These are phyloP conservation scores for Globisporangium spinosum DNA, from an alignment of 352 stramenopile genomes.

Conservation along the genomic window DNA sequence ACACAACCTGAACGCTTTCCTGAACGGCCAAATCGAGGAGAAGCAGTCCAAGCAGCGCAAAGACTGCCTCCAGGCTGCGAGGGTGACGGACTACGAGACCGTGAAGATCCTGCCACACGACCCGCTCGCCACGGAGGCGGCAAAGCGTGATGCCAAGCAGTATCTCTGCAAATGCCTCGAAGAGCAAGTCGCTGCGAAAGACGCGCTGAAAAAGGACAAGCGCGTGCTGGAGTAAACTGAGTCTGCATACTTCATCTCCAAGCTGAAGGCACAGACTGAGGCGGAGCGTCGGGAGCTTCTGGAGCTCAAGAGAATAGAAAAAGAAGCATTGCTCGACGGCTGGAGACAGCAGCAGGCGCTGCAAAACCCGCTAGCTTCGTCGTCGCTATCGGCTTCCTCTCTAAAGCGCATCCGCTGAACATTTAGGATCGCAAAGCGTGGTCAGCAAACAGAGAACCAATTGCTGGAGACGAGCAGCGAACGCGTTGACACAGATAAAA, in stretches of 20 bases:
- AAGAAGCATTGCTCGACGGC: conserved; percentile 33
- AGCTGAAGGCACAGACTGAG: conserved; percentile 37
- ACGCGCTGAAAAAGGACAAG: conserved; percentile 32
- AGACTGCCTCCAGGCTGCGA: conserved; percentile 14
- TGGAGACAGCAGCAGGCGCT: conserved; percentile 51
- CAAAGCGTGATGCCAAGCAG: conserved; percentile 33
- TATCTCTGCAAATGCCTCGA: conserved; percentile 41
- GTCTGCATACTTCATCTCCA: conserved; percentile 46
- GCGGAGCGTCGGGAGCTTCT: conserved; percentile 25
- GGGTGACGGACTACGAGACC: conserved; percentile 16
- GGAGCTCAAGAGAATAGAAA: conserved; percentile 30
- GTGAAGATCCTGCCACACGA: conserved; percentile 49
- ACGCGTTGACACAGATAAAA: conserved; percentile 9
- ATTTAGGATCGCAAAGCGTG: neutral
- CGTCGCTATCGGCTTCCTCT: neutral
- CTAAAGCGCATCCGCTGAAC: conserved; percentile 12
- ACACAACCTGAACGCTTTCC: conserved; percentile 46
- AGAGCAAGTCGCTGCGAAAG: conserved; percentile 45
- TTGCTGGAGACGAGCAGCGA: neutral
- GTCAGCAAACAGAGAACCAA: neutral
- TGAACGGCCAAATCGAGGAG: conserved; percentile 44
- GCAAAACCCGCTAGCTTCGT: neutral
- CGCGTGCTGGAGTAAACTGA: conserved; percentile 50
- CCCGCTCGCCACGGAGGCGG: conserved; percentile 24
- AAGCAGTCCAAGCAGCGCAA: conserved; percentile 26